phyloP scores from a whole-genome alignment of 2,329 filamentous ascomycete species.

The Huntiella bhutanensis region DNA sequence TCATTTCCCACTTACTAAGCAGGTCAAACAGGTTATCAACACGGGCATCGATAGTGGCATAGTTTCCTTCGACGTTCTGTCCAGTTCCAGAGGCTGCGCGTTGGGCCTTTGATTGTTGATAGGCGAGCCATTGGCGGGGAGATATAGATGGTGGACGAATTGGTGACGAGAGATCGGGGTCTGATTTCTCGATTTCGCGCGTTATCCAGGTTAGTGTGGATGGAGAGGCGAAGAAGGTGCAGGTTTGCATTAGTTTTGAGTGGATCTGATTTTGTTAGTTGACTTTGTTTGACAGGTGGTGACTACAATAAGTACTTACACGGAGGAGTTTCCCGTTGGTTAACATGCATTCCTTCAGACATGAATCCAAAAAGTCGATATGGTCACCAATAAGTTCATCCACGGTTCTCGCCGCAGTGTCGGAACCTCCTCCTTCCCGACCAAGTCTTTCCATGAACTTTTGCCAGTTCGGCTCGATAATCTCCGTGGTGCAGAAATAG shows the following conservation, averaged over 20 bases:
- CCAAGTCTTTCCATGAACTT: slow-evolving; percentile 76
- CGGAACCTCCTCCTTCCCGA: slow-evolving; percentile 19
- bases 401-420: slow-evolving; percentile 44
- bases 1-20: slow-evolving; percentile 77
- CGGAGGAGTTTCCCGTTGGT: slow-evolving; percentile 88
- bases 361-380: slow-evolving; percentile 93
- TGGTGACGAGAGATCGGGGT: slow-evolving; percentile 51
- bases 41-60: slow-evolving; percentile 25
- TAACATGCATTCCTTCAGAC: slow-evolving; percentile 96
- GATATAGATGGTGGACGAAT: slow-evolving; percentile 40
- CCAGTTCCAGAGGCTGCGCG: slow-evolving; percentile 17
- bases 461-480: slow-evolving; percentile 96
- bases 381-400: slow-evolving; percentile 98
- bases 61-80: slow-evolving; percentile 19
- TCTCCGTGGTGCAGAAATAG: slow-evolving; percentile 92
- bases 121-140: slow-evolving; percentile 39
- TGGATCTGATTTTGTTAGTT: slow-evolving; percentile 49
- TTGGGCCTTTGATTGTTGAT: slow-evolving; percentile 30
- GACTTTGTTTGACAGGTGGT: not conserved
- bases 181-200: slow-evolving; percentile 64
- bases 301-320: slow-evolving; percentile 29
- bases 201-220: slow-evolving; percentile 68
- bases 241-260: slow-evolving; percentile 90
- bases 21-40: slow-evolving; percentile 70
- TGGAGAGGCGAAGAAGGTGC: slow-evolving; percentile 66